phyloP scores from a whole-genome alignment of 2,329 filamentous ascomycete genomes.

The Diaporthe sp. region DNA sequence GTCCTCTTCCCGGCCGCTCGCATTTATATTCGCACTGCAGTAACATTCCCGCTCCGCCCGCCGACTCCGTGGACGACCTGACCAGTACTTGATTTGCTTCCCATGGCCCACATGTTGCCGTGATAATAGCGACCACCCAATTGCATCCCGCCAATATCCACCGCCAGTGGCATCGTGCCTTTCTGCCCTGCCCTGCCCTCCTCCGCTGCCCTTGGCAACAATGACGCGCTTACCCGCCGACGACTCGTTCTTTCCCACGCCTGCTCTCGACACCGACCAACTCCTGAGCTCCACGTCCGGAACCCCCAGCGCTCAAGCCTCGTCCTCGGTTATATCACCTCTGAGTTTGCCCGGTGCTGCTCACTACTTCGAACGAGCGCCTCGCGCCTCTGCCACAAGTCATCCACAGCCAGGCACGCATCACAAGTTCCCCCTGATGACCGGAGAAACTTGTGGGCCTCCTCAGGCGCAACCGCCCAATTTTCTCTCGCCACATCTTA shows the following conservation, averaged over 20 bases:
- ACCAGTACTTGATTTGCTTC: slow-evolving; percentile 15
- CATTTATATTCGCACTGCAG: slow-evolving; percentile 14
- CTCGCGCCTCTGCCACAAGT: slow-evolving; percentile 41
- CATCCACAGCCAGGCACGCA: slow-evolving; percentile 41
- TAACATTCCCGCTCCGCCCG: neutral
- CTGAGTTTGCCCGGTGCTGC: slow-evolving; percentile 53
- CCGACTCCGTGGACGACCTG: neutral
- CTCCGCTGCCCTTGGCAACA: slow-evolving; percentile 33
- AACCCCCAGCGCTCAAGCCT: slow-evolving; percentile 46
- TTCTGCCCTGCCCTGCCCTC: slow-evolving; percentile 7
- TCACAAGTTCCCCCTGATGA: slow-evolving; percentile 32
- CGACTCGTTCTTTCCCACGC: slow-evolving; percentile 57
- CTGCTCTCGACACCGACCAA: slow-evolving; percentile 50
- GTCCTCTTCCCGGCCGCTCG: slow-evolving; percentile 5
- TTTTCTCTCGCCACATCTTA: slow-evolving; percentile 45
- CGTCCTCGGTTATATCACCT: slow-evolving; percentile 55
- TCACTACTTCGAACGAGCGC: slow-evolving; percentile 53
- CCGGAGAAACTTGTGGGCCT: slow-evolving; percentile 40
- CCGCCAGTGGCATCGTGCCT: slow-evolving; percentile 20
- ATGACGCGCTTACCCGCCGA: slow-evolving; percentile 57
- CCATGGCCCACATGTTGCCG: slow-evolving; percentile 24
- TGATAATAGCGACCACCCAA: slow-evolving; percentile 18
- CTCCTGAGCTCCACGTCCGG: slow-evolving; percentile 42
- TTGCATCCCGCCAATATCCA: slow-evolving; percentile 30
- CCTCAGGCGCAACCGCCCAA: slow-evolving; percentile 40